A percentile compares a stretch with the other conserved stretches of the same genome.
Evolutionary conservation across 805 yeast species (phyloP).

Genomic region (Lipomyces yamanashiensis): DNA sequence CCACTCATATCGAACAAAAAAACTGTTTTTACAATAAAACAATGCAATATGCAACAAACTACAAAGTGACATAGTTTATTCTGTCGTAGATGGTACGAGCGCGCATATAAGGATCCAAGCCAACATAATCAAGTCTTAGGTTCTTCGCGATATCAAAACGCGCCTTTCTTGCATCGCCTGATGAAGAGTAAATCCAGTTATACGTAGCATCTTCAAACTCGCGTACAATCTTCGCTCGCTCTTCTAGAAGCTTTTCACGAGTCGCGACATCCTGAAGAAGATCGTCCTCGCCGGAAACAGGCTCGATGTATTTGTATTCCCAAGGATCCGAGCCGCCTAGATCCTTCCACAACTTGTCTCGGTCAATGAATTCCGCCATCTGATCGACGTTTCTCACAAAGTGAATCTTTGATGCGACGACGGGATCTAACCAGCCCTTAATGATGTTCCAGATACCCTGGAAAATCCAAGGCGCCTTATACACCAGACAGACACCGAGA

Average conservation of each 20-base stretch:
- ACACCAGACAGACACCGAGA: constrained; percentile 80
- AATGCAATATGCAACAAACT: not conserved
- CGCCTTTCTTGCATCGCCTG: constrained; percentile 54
- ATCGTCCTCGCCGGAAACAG: constrained; percentile 63
- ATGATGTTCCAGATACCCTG: constrained; percentile 92
- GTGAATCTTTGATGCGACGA: constrained; percentile 86
- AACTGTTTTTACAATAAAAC: not conserved
- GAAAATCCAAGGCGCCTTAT: constrained; percentile 97
- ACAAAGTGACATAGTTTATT: constrained; percentile 51
- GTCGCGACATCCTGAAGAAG: constrained; percentile 52
- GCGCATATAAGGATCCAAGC: constrained; percentile 80
- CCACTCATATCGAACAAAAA: not conserved
- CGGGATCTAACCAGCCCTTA: constrained; percentile 95
- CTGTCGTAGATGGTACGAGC: constrained; percentile 80
- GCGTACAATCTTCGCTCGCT: constrained; percentile 60
- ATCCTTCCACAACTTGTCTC: constrained; percentile 63
- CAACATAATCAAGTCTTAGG: constrained; percentile 66
- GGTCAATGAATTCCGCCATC: constrained; percentile 63
- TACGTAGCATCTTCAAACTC: constrained; percentile 67
- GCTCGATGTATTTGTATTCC: constrained; percentile 64
- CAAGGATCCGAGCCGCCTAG: constrained; percentile 74
- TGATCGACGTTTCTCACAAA: constrained; percentile 78
- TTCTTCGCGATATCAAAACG: constrained; percentile 53
- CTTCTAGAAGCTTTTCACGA: constrained; percentile 52
- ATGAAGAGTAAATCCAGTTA: constrained; percentile 68